These are phyloP conservation scores for Corynespora cassiicola DNA, from an alignment of 2,329 filamentous ascomycete species.

Conservation along the genomic window DNA sequence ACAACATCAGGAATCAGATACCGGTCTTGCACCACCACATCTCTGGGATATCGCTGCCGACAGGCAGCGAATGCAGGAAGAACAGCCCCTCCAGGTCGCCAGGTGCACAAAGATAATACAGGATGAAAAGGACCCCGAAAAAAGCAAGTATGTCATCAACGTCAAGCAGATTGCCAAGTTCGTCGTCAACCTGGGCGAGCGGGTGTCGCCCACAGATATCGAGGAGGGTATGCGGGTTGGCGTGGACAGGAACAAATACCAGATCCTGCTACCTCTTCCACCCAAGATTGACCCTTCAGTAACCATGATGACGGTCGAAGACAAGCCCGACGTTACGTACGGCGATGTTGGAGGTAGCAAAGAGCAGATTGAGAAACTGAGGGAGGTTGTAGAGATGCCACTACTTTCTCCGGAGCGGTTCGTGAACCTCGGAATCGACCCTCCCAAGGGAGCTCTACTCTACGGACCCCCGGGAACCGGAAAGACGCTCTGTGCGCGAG, in stretches of 20 bases:
- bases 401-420: slow-evolving; percentile 95
- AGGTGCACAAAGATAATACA: slow-evolving; percentile 99
- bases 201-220: slow-evolving; percentile 97
- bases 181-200: slow-evolving; percentile 95
- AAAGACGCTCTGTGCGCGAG: slow-evolving; percentile 96
- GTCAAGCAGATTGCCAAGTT: slow-evolving; percentile 99
- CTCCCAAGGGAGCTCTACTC: slow-evolving; percentile 93
- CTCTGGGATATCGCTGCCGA: slow-evolving; percentile 98
- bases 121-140: slow-evolving; percentile 92
- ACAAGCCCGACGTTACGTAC: slow-evolving; percentile 99
- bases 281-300: slow-evolving; percentile 99
- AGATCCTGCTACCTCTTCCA: slow-evolving; percentile 93
- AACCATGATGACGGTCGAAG: slow-evolving; percentile 99
- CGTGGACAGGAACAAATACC: slow-evolving; percentile 98
- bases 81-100: slow-evolving; percentile 96
- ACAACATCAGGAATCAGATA: slow-evolving; percentile 84
- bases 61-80: slow-evolving; percentile 97
- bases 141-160: slow-evolving; percentile 99
- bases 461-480: slow-evolving; percentile 98
- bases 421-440: slow-evolving; percentile 98
- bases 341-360: slow-evolving; percentile 99
- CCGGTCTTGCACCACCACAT: slow-evolving; percentile 95
- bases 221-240: slow-evolving; percentile 99
- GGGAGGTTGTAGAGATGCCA: slow-evolving; percentile 99
- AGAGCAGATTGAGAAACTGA: slow-evolving; percentile 98